Base-by-base conservation (phyloP, 1,284 basidiomycete genomes). In the Pseudozyma thailandica region DNA sequence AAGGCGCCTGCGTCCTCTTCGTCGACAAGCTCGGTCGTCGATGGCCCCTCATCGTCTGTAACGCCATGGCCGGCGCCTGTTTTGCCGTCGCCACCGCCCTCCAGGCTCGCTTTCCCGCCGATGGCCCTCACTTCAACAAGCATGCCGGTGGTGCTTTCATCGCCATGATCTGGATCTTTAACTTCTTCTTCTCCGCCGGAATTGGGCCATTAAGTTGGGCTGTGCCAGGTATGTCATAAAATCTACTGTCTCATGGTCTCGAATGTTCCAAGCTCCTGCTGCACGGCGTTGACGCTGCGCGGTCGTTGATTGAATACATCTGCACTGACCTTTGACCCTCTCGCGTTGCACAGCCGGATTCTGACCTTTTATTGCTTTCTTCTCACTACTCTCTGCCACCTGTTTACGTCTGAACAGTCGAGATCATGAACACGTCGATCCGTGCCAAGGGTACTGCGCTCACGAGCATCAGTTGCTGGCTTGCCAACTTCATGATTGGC, bases 381-480 rank as follows among this genome's bases (percentile, higher is more conserved):
- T 59, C 9, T 68, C 72, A 4, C 50, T 46, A 6, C 1, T 57
- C 56, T 18, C 26, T 68, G 4, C 44, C 50, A 2, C 53, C 58
- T 50, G 33, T 56, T 12, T 70, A 70, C 37, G 69, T 65, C 8
- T 41, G 13, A 35, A 20, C 45, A 20, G 83, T 85, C 9, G 86
- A 86, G 74, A 86, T 86, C 75, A 84, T 86, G 81, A 88, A 87
- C 52, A 88, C 87, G 16, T 79, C 86, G n/a, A 88, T 87, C 9
- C 84, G 88, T 16, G 88, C 88, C 13, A 88, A 88, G 76, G 88
- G 86, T 2, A 88, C 87, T 0, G 87, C 88, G 2, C 84, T 89
- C 28, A 88, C 88, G 1, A 87, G 85, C 39, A 86, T 86, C 3
- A 84, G 85, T 0, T 86, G 85, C 3, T 88, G 86, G 86, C 84